A percentile compares a stretch with the other conserved stretches of the same genome.
These are phyloP conservation scores for Powellomyces hirtus DNA, from an alignment of 192 early-diverging fungal species.

Conservation along the genomic window DNA sequence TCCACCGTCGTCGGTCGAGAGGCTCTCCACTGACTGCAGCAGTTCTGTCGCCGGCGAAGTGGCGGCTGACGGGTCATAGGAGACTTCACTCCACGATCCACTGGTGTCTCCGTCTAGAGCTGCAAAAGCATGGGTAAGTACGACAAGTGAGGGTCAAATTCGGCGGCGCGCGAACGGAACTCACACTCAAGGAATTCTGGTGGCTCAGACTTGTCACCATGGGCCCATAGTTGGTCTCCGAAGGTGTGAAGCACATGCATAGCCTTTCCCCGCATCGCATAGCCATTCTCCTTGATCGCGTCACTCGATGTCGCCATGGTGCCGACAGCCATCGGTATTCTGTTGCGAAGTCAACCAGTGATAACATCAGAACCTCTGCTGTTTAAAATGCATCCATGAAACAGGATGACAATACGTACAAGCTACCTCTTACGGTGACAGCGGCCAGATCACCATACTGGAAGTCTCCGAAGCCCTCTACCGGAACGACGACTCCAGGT, in stretches of 20 bases:
- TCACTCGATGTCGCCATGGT: constrained; percentile 55
- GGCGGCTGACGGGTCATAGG: not conserved
- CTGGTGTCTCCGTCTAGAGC: not conserved
- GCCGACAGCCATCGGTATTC: constrained; percentile 64
- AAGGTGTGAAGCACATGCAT: constrained; percentile 73
- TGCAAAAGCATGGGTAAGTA: too few species aligned
- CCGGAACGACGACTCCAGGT: constrained; percentile 61
- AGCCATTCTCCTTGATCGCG: constrained; percentile 42
- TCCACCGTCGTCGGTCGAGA: not conserved
- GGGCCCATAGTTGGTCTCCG: constrained; percentile 74
- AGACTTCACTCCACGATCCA: constrained; percentile 16
- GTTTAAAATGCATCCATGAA: not conserved
- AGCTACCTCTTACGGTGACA: constrained; percentile 51
- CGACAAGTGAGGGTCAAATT: too few species aligned
- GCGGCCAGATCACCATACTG: constrained; percentile 54
- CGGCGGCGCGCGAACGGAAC: constrained; percentile 8
- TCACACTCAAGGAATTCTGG: constrained; percentile 16
- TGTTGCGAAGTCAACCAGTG: not conserved
- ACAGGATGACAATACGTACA: constrained; percentile 30
- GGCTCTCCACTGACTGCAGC: not conserved
- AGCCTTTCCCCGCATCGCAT: constrained; percentile 75
- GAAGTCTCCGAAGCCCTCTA: constrained; percentile 40
- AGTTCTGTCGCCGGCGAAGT: not conserved
- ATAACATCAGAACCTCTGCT: not conserved
- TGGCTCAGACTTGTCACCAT: constrained; percentile 25